Evolutionary conservation across 129 eudicot genomes (phyloP).

Genomic region (Erigeron canadensis): DNA sequence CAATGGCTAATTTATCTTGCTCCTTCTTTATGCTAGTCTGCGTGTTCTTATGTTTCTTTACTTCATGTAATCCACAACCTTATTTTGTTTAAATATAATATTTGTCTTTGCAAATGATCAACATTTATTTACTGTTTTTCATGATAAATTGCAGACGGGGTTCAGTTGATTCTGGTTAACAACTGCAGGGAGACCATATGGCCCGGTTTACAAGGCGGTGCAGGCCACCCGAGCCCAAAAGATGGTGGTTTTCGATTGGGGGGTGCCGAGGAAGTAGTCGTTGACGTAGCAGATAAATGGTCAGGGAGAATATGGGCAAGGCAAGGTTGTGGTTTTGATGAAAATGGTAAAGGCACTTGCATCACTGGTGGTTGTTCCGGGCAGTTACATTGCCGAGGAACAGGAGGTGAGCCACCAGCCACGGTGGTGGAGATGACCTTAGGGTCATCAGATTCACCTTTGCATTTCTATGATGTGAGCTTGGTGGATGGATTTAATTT

Average conservation of each 20-base stretch:
- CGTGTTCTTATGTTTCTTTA: conserved; percentile 36
- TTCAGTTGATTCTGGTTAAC: conserved; percentile 76
- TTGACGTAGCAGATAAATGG: conserved; percentile 79
- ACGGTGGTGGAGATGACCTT: conserved; percentile 94
- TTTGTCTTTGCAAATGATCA: neutral
- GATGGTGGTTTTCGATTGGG: conserved; percentile 72
- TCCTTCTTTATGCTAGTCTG: conserved; percentile 19
- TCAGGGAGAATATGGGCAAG: conserved; percentile 96
- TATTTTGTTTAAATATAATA: neutral
- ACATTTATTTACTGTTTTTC: conserved; percentile 12
- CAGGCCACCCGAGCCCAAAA: conserved; percentile 64
- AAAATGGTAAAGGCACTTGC: conserved; percentile 58
- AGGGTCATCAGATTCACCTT: conserved; percentile 67
- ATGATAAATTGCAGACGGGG: conserved; percentile 51
- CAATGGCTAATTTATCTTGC: conserved; percentile 33
- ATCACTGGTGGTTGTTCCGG: conserved; percentile 77
- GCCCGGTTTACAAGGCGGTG: conserved; percentile 76
- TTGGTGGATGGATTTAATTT: conserved; percentile 85
- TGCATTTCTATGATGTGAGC: conserved; percentile 85
- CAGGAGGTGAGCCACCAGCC: conserved; percentile 81
- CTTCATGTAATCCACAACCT: conserved; percentile 32
- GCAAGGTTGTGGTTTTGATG: conserved; percentile 64
- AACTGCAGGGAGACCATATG: conserved; percentile 71
- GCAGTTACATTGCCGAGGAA: conserved; percentile 63
- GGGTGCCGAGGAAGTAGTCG: conserved; percentile 61